Conservation (phyloP, 805 yeast species). For the Torulaspora gathmanii region DNA sequence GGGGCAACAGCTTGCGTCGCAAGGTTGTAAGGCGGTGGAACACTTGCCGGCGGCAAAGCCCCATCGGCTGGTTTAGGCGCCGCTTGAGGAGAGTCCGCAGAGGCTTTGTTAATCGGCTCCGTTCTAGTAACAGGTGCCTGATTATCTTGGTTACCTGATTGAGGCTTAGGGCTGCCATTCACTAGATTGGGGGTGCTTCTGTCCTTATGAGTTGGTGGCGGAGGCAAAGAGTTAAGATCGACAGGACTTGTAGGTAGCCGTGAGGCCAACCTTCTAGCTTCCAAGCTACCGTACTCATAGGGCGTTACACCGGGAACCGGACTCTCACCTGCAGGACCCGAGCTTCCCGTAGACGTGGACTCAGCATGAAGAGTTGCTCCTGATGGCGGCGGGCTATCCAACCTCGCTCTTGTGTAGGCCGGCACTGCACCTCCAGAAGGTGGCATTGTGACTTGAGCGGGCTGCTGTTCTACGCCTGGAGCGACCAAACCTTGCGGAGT, state of each 20-base stretch:
- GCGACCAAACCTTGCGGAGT: not conserved
- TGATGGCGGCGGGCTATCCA: constrained; percentile 6
- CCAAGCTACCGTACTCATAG: constrained; percentile 2
- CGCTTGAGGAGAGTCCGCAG: not conserved
- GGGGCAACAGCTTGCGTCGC: not conserved
- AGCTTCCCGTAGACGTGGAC: not conserved
- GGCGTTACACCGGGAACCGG: constrained; percentile 5
- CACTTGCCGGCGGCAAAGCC: not conserved
- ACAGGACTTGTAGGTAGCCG: constrained; percentile 11
- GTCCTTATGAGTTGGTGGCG: constrained; percentile 33
- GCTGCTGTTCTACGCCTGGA: not conserved
- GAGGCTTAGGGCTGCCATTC: not conserved
- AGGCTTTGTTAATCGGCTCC: not conserved
- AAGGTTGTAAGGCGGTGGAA: not conserved
- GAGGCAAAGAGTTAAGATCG: constrained; percentile 22
- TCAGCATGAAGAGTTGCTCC: not conserved
- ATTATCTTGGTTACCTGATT: not conserved
- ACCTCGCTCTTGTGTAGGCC: constrained; percentile 4
- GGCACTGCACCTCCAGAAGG: not conserved
- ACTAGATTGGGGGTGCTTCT: constrained; percentile 13
- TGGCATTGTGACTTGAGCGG: not conserved
- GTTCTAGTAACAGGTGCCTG: not conserved
- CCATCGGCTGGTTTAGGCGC: not conserved
- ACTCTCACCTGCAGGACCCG: not conserved
- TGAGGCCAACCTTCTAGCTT: not conserved